These are phyloP conservation scores for Jamesozyma rosinii DNA, from an alignment of 805 yeast genomes.

Conservation along the genomic window DNA sequence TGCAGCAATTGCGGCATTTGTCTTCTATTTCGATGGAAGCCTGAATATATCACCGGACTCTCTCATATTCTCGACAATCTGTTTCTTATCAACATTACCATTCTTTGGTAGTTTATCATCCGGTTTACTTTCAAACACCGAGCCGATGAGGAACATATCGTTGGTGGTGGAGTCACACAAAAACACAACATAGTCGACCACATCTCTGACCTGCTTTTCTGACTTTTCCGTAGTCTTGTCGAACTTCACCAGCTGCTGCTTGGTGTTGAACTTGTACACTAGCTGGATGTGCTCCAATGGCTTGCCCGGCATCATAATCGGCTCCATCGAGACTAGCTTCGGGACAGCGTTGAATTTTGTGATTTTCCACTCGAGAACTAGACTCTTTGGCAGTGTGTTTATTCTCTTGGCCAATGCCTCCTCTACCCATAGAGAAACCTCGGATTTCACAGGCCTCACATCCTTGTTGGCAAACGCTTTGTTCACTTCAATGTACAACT, in stretches of 20 bases:
- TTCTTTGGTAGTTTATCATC: constrained; percentile 31
- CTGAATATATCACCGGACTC: constrained; percentile 28
- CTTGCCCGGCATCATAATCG: constrained; percentile 49
- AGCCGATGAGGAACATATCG: constrained; percentile 51
- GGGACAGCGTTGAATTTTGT: constrained; percentile 63
- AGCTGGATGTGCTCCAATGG: constrained; percentile 50
- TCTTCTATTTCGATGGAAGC: constrained; percentile 3
- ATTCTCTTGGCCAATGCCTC: constrained; percentile 47
- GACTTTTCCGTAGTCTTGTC: constrained; percentile 38
- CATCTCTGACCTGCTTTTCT: constrained; percentile 42
- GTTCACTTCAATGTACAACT: constrained; percentile 67
- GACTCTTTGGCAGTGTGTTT: constrained; percentile 45
- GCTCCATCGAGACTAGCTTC: constrained; percentile 59
- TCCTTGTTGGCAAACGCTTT: constrained; percentile 63
- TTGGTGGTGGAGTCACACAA: constrained; percentile 53
- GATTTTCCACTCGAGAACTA: constrained; percentile 67
- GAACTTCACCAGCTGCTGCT: constrained; percentile 46
- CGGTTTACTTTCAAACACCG: constrained; percentile 52
- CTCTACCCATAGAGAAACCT: constrained; percentile 53
- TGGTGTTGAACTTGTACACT: constrained; percentile 53
- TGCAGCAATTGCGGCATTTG: no score
- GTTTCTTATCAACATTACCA: constrained; percentile 17
- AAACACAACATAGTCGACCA: constrained; percentile 53
- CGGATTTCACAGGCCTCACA: constrained; percentile 37
- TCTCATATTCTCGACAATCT: constrained; percentile 26